phyloP scores from a whole-genome alignment of 2,329 filamentous ascomycete species.

The Pseudofabraea citricarpa region DNA sequence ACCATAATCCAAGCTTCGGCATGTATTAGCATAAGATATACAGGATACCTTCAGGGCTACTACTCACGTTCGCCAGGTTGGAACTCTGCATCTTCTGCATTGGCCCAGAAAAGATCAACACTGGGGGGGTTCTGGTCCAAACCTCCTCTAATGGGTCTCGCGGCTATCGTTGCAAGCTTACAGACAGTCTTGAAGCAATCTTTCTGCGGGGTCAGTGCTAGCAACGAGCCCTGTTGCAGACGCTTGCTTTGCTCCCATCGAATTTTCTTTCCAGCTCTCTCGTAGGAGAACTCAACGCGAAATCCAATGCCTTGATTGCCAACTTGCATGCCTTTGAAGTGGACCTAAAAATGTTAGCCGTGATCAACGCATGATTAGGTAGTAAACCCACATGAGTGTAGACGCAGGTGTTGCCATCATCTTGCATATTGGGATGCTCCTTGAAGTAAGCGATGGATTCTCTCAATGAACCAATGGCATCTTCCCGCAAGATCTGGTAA shows the following conservation, averaged over 20 bases:
- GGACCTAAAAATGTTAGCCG: no score
- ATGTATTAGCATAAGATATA: constrained; percentile 1
- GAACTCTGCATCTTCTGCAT: constrained; percentile 54
- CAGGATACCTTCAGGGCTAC: no score
- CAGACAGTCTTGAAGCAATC: constrained; percentile 64
- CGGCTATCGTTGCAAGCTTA: constrained; percentile 68
- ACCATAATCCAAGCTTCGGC: constrained; percentile 60
- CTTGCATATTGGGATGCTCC: constrained; percentile 46
- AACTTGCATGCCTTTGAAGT: constrained; percentile 61
- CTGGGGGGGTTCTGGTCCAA: constrained; percentile 63
- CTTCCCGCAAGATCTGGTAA: constrained; percentile 72
- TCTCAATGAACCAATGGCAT: constrained; percentile 65
- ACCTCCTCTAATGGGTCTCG: constrained; percentile 54
- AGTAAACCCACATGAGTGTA: constrained; percentile 59
- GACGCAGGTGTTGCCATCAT: constrained; percentile 53
- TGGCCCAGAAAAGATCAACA: constrained; percentile 71
- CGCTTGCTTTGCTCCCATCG: constrained; percentile 54
- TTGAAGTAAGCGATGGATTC: constrained; percentile 57
- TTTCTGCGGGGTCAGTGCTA: constrained; percentile 44
- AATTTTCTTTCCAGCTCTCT: constrained; percentile 60
- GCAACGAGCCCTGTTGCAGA: constrained; percentile 46
- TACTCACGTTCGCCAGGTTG: constrained; percentile 62
- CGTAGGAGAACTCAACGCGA: constrained; percentile 65
- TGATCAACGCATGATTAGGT: no score
- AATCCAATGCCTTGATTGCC: constrained; percentile 58